Percentiles rank a stretch among this genome's conserved stretches.
Evolutionary conservation across 1,139 yeast species (phyloP).

Genomic region (Hemisphaericaspora xylofermentans): DNA sequence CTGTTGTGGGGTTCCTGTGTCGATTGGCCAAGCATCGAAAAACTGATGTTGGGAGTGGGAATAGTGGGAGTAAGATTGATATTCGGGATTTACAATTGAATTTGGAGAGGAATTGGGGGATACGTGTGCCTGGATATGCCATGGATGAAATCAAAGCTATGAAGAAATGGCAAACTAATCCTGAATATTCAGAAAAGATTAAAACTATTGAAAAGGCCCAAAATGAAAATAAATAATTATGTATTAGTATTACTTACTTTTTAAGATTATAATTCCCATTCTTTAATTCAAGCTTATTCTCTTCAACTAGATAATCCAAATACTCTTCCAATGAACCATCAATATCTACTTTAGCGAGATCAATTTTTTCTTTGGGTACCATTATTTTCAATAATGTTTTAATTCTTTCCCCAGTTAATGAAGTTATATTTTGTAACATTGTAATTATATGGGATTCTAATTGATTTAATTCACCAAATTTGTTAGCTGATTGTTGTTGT

Average conservation of each 20-base stretch:
- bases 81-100: slow-evolving; percentile 89
- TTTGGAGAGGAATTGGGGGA: slow-evolving; percentile 93
- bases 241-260: background rate
- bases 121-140: slow-evolving; percentile 88
- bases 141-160: slow-evolving; percentile 87
- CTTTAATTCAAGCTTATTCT: slow-evolving; percentile 14
- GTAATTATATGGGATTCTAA: slow-evolving; percentile 9
- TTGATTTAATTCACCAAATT: slow-evolving; percentile 7
- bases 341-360: slow-evolving; percentile 6
- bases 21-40: slow-evolving; percentile 92
- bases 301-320: slow-evolving; percentile 21
- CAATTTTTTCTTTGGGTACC: slow-evolving; percentile 13
- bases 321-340: slow-evolving; percentile 11
- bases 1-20: slow-evolving; percentile 91
- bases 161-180: slow-evolving; percentile 76
- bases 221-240: slow-evolving; percentile 4
- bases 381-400: slow-evolving; percentile 13
- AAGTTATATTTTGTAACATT: slow-evolving; percentile 11
- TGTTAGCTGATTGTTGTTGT: background rate
- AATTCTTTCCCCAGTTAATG: slow-evolving; percentile 11
- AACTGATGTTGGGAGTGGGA: too few species aligned
- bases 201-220: slow-evolving; percentile 8
- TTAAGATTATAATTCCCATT: slow-evolving; percentile 19
- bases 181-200: slow-evolving; percentile 66
- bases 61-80: slow-evolving; percentile 58